Evolutionary conservation across 805 yeast genomes (phyloP).

Genomic region (Kodamaea sagamina): DNA sequence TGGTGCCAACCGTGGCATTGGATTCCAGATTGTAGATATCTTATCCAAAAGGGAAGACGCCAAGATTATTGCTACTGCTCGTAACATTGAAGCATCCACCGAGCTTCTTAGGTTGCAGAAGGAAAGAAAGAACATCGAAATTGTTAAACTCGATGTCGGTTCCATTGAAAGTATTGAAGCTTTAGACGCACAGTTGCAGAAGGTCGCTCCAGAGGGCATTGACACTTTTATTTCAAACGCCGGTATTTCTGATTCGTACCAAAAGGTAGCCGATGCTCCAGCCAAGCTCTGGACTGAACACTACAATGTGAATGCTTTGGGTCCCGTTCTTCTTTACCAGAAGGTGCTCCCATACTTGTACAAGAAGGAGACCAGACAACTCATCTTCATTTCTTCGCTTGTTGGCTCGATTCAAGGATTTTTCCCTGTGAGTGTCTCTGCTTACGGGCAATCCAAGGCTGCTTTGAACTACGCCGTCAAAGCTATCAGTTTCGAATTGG

Average conservation of each 20-base stretch:
- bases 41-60: conserved; percentile 15
- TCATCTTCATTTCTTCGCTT: conserved; percentile 29
- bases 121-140: conserved; percentile 15
- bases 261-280: conserved; percentile 19
- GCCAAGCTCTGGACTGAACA: conserved; percentile 20
- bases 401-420: conserved; percentile 28
- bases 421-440: conserved; percentile 20
- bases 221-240: conserved; percentile 41
- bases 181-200: conserved; percentile 12
- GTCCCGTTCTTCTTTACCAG: conserved; percentile 32
- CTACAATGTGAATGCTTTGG: conserved; percentile 28
- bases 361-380: conserved; percentile 24
- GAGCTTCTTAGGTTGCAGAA: conserved; percentile 13
- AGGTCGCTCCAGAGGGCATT: conserved; percentile 18
- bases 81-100: conserved; percentile 32
- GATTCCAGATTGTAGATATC: conserved; percentile 19
- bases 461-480: conserved; percentile 32
- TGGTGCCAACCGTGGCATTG: conserved; percentile 48
- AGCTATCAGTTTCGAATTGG: conserved; percentile 26
- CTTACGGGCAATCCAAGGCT: conserved; percentile 40
- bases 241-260: conserved; percentile 19
- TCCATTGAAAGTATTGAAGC: conserved; percentile 23
- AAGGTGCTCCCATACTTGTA: conserved; percentile 29
- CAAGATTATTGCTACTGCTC: conserved; percentile 42
- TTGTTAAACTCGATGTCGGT: conserved; percentile 24